phyloP scores from a whole-genome alignment of 768 basidiomycete species.

The Termitomyces titanicus region DNA sequence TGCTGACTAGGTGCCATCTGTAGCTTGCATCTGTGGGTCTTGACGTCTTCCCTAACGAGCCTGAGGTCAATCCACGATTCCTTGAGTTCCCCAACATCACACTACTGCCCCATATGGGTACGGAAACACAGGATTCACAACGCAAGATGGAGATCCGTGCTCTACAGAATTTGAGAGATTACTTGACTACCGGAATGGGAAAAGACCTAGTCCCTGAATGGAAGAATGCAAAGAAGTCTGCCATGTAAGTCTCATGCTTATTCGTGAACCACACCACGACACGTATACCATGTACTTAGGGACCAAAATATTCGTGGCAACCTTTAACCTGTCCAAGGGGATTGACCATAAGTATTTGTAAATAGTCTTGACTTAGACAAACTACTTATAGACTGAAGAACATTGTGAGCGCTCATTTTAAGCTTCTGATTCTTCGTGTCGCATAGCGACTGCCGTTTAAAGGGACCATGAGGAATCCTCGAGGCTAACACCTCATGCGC shows the following conservation, averaged over 20 bases:
- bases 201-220: constrained; percentile 66
- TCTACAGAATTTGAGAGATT: constrained; percentile 72
- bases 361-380: neutral
- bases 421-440: neutral
- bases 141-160: constrained; percentile 84
- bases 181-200: constrained; percentile 58
- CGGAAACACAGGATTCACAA: constrained; percentile 79
- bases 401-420: neutral
- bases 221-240: constrained; percentile 16
- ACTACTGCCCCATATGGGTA: constrained; percentile 91
- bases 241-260: constrained; percentile 10
- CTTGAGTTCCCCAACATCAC: constrained; percentile 81
- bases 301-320: neutral
- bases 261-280: neutral
- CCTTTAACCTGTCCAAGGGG: neutral
- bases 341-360: constrained; percentile 3
- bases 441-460: neutral
- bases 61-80: constrained; percentile 72
- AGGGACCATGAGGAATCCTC: constrained; percentile 16
- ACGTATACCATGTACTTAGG: neutral
- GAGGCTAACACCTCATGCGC: constrained; percentile 5
- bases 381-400: too few species aligned
- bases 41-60: constrained; percentile 87
- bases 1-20: constrained; percentile 4
- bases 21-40: constrained; percentile 79